Conservation (phyloP, 1,284 basidiomycete genomes). For the Rhizoctonia solani region DNA sequence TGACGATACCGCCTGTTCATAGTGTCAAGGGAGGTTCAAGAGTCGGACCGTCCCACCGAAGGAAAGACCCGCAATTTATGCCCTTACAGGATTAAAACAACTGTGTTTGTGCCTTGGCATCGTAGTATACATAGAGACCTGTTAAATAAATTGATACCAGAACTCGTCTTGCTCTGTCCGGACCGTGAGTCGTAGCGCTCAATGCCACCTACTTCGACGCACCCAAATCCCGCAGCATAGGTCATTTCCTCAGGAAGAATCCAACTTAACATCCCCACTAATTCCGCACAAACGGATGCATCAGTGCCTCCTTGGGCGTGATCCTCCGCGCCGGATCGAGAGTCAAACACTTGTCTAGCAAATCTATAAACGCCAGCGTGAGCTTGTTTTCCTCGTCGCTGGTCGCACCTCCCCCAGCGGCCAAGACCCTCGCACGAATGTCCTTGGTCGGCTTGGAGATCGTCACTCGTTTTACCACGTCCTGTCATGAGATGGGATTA, state of each 20-base stretch:
- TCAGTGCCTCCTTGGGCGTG: constrained; percentile 83
- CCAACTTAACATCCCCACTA: not conserved
- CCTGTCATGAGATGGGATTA: constrained; percentile 53
- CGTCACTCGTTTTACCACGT: constrained; percentile 78
- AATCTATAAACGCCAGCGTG: constrained; percentile 83
- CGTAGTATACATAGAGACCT: no score
- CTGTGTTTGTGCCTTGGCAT: no score
- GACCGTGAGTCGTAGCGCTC: no score
- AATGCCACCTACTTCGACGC: no score
- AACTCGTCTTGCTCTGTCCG: no score
- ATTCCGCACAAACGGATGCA: constrained; percentile 75
- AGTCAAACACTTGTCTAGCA: constrained; percentile 88
- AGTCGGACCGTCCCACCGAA: no score
- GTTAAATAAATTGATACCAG: no score
- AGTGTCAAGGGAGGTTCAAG: no score
- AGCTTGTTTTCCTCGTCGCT: constrained; percentile 88
- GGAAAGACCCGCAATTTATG: no score
- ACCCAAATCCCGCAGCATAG: no score
- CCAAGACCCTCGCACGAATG: constrained; percentile 80
- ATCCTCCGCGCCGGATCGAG: constrained; percentile 90
- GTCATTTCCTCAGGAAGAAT: not conserved
- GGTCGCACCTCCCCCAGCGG: constrained; percentile 73
- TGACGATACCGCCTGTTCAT: no score
- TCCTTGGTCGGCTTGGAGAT: constrained; percentile 85
- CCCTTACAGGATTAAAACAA: no score